Percentiles rank a stretch among this genome's conserved stretches.
These are phyloP conservation scores for Penicillium brevicompactum DNA, from an alignment of 2,329 filamentous ascomycete species.

Conservation along the genomic window DNA sequence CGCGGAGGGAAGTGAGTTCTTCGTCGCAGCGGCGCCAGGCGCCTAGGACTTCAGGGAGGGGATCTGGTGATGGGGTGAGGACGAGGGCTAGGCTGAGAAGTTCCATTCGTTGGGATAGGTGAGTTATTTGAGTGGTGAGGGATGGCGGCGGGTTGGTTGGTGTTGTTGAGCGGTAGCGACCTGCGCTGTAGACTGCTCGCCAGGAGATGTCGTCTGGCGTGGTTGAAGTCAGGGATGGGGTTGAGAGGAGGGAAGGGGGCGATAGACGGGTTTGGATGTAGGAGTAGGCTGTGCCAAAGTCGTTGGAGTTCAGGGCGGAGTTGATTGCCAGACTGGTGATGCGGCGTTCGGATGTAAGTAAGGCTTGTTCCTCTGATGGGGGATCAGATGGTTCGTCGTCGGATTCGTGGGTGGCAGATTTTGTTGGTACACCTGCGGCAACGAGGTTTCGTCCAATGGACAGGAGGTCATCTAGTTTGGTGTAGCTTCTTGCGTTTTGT, in stretches of 20 bases:
- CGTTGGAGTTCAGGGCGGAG: slow-evolving; percentile 46
- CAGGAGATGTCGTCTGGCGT: slow-evolving; percentile 61
- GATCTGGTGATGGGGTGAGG: slow-evolving; percentile 58
- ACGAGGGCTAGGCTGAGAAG: slow-evolving; percentile 63
- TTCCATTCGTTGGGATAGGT: slow-evolving; percentile 66
- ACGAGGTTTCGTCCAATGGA: slow-evolving; percentile 63
- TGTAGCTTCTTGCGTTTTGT: slow-evolving; percentile 64
- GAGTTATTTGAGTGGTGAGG: slow-evolving; percentile 51
- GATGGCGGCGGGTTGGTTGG: slow-evolving; percentile 29
- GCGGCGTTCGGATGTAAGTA: slow-evolving; percentile 47
- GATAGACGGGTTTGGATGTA: slow-evolving; percentile 64
- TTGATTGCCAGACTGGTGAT: slow-evolving; percentile 50
- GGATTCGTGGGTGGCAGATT: slow-evolving; percentile 21
- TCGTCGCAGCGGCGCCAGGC: slow-evolving; percentile 67
- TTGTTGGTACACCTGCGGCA: slow-evolving; percentile 44
- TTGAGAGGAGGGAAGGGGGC: slow-evolving; percentile 36
- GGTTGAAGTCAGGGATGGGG: slow-evolving; percentile 28
- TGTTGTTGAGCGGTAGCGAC: slow-evolving; percentile 52
- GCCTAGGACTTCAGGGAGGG: slow-evolving; percentile 62
- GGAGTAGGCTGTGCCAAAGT: slow-evolving; percentile 65
- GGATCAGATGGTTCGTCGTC: slow-evolving; percentile 11
- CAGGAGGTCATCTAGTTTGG: slow-evolving; percentile 65
- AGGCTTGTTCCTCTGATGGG: slow-evolving; percentile 28
- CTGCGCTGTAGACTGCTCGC: slow-evolving; percentile 65
- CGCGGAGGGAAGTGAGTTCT: slow-evolving; percentile 57